A percentile compares a stretch with the other conserved stretches of the same genome.
phyloP scores from a whole-genome alignment of 768 basidiomycete genomes.

The Rhodosporidiobolus sp. region DNA sequence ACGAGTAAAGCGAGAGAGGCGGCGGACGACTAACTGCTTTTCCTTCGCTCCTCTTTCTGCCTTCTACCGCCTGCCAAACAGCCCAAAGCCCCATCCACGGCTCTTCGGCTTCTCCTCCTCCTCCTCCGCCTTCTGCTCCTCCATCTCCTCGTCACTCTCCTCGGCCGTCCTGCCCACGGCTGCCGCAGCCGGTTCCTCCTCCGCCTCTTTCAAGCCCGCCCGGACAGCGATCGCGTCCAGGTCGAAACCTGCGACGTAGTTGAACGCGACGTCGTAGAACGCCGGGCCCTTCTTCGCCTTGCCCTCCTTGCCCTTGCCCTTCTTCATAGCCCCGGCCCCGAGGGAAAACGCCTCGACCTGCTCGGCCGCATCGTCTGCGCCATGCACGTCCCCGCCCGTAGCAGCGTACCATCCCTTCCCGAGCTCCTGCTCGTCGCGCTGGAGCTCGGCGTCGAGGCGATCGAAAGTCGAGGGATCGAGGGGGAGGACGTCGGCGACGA shows the following conservation, averaged over 20 bases:
- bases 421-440: slow-evolving; percentile 54
- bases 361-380: not conserved
- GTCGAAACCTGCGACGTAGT: slow-evolving; percentile 68
- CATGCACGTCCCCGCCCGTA: slow-evolving; percentile 20
- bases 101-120: slow-evolving; percentile 14
- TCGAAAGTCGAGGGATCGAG: slow-evolving; percentile 51
- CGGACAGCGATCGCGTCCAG: slow-evolving; percentile 31
- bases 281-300: slow-evolving; percentile 52
- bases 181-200: not conserved
- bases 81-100: slow-evolving; percentile 26
- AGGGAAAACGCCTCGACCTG: slow-evolving; percentile 34
- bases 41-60: not conserved
- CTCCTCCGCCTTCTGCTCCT: not conserved
- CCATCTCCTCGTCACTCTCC: not conserved
- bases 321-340: slow-evolving; percentile 49
- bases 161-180: too few relatives aligned
- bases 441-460: slow-evolving; percentile 58
- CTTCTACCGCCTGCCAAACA: slow-evolving; percentile 12
- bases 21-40: too few relatives aligned
- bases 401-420: slow-evolving; percentile 55
- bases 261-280: slow-evolving; percentile 92
- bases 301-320: slow-evolving; percentile 74
- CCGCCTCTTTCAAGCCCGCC: slow-evolving; percentile 18
- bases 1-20: not conserved
- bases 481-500: slow-evolving; percentile 57